These are phyloP conservation scores for Apiotrichum siamense DNA, from an alignment of 1,284 basidiomycete species.

Conservation along the genomic window DNA sequence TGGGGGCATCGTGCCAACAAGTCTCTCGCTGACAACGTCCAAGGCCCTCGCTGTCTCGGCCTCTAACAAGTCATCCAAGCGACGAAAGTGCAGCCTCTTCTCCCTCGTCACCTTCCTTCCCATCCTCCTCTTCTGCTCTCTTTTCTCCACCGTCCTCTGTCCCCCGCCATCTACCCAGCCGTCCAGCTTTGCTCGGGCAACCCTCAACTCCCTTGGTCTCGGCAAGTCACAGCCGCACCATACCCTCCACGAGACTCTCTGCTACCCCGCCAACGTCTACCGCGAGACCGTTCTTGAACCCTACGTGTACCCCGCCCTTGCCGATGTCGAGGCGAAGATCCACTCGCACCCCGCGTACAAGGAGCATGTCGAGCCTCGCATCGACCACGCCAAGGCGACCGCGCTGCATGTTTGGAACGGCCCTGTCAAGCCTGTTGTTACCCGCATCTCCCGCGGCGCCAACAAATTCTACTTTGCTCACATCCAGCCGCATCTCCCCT, in stretches of 20 bases:
- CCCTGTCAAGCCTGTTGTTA: constrained; percentile 35
- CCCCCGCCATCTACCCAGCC: constrained; percentile 25
- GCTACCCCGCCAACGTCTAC: constrained; percentile 43
- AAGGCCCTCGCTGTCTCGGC: background rate
- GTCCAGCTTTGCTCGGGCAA: constrained; percentile 26
- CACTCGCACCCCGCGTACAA: constrained; percentile 25
- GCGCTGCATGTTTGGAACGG: constrained; percentile 26
- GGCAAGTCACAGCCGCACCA: constrained; percentile 14
- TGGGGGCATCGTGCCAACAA: too few relatives aligned
- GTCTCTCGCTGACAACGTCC: too few relatives aligned
- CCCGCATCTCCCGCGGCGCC: constrained; percentile 23
- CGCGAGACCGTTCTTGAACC: constrained; percentile 33
- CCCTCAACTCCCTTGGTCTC: constrained; percentile 33
- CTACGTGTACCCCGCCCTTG: constrained; percentile 31
- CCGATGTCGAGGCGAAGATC: constrained; percentile 21
- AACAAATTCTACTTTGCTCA: constrained; percentile 35
- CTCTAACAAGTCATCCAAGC: background rate
- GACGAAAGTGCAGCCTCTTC: constrained; percentile 22
- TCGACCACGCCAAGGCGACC: constrained; percentile 7
- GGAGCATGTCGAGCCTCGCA: constrained; percentile 26
- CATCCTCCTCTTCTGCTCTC: constrained; percentile 33
- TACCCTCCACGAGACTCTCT: constrained; percentile 31
- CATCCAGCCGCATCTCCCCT: constrained; percentile 40
- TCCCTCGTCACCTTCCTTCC: constrained; percentile 36
- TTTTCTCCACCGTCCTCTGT: constrained; percentile 41